Evolutionary conservation across 306 rosid genomes (phyloP), one percentile per base, ranked within the genome.

Genomic region (Pachyrhizus erosus): DNA sequence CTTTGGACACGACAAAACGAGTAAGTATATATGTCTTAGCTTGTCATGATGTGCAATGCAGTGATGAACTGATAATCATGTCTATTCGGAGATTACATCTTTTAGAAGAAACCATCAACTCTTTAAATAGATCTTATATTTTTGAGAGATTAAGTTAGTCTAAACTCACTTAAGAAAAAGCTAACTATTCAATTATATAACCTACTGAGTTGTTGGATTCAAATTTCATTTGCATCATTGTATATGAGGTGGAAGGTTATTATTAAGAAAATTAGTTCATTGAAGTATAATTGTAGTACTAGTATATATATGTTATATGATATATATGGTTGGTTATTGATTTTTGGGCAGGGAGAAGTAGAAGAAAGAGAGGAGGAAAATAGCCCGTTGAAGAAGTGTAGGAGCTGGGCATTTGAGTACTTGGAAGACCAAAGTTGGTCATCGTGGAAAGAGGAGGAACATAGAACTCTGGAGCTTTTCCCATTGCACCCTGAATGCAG

Each of bases 401-500:
- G 93, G 88, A 89, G 85, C 77, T 91, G 96, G 97, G 91, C 48
- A 54, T 96, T 92, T 78, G 96, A 96, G 84, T 87, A 87, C 23
- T 82, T 88, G 81, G 90, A 85, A 82, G 91, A 89, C 27, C 86
- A 92, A 70, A 80, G 69, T 14, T 71, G 79, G 80, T 76, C 68
- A 55, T 66, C 74, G 6, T 48, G 78, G 77, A 86, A 84, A 52
- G 89, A 84, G 31, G 93, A 86, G 29, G 94, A 88, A 77, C 91
- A 90, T 78, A 89, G 87, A 87, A 96, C 98, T 82, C 90, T 96
- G 78, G 96, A 96, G 91, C 95, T 96, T 66, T 96, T 96, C 87
- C 99, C 99, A 42, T 83, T 96, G 80, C 97, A 91, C 82, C 99
- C 99, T 48, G 98, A 96, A 89, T 84, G 96, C 71, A 89, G 87